These are phyloP conservation scores for Paramarasmius palmivorus DNA, from an alignment of 1,284 basidiomycete genomes.

Conservation along the genomic window DNA sequence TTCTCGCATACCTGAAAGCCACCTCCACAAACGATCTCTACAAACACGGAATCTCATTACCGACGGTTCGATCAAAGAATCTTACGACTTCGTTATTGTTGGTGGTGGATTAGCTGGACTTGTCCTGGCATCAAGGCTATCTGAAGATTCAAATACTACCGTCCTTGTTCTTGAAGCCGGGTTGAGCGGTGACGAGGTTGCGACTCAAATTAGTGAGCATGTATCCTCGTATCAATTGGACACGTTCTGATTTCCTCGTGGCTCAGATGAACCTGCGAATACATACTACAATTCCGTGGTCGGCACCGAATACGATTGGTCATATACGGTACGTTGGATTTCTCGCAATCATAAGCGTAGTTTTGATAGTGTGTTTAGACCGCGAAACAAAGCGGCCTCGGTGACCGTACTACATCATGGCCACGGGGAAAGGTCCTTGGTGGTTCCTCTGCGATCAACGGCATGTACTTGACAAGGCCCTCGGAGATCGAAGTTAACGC, in stretches of 20 bases:
- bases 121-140: constrained; percentile 60
- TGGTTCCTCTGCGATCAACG: constrained; percentile 71
- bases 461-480: constrained; percentile 56
- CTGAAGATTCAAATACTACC: constrained; percentile 58
- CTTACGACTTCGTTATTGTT: constrained; percentile 50
- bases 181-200: constrained; percentile 52
- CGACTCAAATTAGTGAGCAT: constrained; percentile 36
- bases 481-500: constrained; percentile 47
- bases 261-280: constrained; percentile 32
- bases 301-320: constrained; percentile 61
- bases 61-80: background rate
- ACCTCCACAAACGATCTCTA: too few species aligned
- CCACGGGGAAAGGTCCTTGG: constrained; percentile 69
- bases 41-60: too few species aligned
- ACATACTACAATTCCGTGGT: constrained; percentile 53
- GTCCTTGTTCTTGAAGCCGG: constrained; percentile 77
- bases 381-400: constrained; percentile 40
- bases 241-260: constrained; percentile 13
- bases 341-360: too few species aligned
- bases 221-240: constrained; percentile 5
- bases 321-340: constrained; percentile 47
- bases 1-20: too few species aligned
- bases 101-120: constrained; percentile 68
- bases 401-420: constrained; percentile 45
- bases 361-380: too few species aligned